A percentile compares a stretch with the other conserved stretches of the same genome.
phyloP scores from a whole-genome alignment of 352 stramenopile genomes.

The Phytopythium boreale region DNA sequence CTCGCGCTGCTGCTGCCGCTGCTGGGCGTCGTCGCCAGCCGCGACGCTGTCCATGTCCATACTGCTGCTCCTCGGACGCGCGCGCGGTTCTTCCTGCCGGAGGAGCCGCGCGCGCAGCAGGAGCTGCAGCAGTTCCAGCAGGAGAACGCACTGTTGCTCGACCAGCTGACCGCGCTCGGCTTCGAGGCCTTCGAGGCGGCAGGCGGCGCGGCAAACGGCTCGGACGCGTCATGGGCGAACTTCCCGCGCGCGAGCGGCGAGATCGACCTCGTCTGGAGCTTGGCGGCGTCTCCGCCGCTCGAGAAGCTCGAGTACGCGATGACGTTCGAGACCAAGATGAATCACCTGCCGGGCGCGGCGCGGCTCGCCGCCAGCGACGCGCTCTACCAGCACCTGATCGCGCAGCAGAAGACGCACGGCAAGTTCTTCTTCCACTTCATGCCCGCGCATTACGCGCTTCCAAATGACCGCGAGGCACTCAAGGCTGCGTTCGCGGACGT shows the following conservation, averaged over 20 bases:
- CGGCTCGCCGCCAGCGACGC: conserved; percentile 38
- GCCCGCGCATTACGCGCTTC: conserved; percentile 56
- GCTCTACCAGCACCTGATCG: conserved; percentile 43
- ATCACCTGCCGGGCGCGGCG: conserved; percentile 56
- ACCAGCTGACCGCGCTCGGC: conserved; percentile 49
- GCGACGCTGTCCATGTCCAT: not conserved
- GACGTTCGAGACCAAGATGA: conserved; percentile 54
- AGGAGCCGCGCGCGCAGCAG: conserved; percentile 32
- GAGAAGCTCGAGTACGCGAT: conserved; percentile 36
- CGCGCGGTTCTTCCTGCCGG: conserved; percentile 52
- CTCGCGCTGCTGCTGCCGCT: conserved; percentile 13
- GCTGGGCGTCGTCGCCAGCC: conserved; percentile 3
- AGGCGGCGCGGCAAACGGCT: conserved; percentile 17
- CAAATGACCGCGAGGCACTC: conserved; percentile 47
- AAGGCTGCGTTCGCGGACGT: conserved; percentile 36
- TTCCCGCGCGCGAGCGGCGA: conserved; percentile 36
- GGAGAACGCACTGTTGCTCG: conserved; percentile 39
- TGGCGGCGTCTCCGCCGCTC: conserved; percentile 21
- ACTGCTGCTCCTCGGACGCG: conserved; percentile 13
- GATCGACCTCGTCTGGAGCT: conserved; percentile 75
- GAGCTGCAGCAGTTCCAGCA: conserved; percentile 41
- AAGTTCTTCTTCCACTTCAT: conserved; percentile 74
- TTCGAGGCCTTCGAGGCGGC: conserved; percentile 44
- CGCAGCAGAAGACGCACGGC: conserved; percentile 43
- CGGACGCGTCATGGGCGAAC: conserved; percentile 33